Evolutionary conservation across 495 filamentous ascomycete genomes (phyloP).

Genomic region (Talaromyces wortmannii): DNA sequence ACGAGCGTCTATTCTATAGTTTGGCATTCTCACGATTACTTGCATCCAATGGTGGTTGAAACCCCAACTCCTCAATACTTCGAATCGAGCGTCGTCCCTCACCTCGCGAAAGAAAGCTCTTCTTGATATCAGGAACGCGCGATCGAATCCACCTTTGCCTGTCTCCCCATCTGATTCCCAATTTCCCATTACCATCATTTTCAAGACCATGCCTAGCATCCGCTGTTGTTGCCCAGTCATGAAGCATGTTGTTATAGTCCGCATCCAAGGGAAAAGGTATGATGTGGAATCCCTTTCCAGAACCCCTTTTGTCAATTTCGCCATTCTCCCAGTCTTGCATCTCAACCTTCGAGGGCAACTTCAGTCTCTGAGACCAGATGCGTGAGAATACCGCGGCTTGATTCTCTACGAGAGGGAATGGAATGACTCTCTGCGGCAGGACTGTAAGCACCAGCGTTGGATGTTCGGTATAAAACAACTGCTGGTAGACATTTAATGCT

Average conservation of each 20-base stretch:
- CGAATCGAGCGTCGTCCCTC: constrained; percentile 33
- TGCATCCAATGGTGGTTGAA: constrained; percentile 10
- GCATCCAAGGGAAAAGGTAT: constrained; percentile 69
- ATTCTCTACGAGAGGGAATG: constrained; percentile 70
- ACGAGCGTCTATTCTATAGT: no score
- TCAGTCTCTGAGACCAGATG: constrained; percentile 61
- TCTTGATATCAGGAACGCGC: constrained; percentile 48
- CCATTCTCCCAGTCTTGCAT: constrained; percentile 61
- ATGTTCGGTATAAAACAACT: constrained; percentile 67
- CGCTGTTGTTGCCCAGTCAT: constrained; percentile 52
- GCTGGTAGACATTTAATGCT: constrained; percentile 61
- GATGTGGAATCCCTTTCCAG: constrained; percentile 51
- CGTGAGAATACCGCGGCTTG: constrained; percentile 72
- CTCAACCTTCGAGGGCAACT: constrained; percentile 49
- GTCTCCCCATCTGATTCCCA: constrained; percentile 58
- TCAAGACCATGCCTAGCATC: constrained; percentile 25
- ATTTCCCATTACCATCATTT: constrained; percentile 48
- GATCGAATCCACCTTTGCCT: constrained; percentile 57
- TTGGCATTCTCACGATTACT: no score
- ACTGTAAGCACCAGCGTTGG: constrained; percentile 75
- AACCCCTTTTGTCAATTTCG: constrained; percentile 30
- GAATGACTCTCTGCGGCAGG: constrained; percentile 71
- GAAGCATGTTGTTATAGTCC: constrained; percentile 66
- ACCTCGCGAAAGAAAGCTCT: constrained; percentile 42
- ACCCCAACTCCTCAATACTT: constrained; percentile 52